Percentiles rank a stretch among this genome's conserved stretches.
phyloP scores from a whole-genome alignment of 306 rosid genomes.

The Rosa chinensis region DNA sequence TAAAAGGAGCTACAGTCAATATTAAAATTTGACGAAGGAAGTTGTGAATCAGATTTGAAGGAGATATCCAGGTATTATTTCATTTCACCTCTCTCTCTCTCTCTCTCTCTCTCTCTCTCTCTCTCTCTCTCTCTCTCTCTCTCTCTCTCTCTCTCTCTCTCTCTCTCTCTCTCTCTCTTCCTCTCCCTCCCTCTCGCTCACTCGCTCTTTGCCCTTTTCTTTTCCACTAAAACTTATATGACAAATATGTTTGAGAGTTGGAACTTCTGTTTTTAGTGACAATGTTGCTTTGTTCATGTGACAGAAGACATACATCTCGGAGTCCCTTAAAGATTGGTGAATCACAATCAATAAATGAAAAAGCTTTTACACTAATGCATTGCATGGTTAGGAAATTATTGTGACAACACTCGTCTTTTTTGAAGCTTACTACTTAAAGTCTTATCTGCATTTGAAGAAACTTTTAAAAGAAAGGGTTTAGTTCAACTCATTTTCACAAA shows the following conservation, averaged over 20 bases:
- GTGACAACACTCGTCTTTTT: background rate
- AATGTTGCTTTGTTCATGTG: constrained; percentile 30
- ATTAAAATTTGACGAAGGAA: constrained; percentile 46
- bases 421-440: background rate
- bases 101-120: no score
- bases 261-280: background rate
- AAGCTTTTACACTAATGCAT: constrained; percentile 52
- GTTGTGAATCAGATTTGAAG: constrained; percentile 43
- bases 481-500: background rate
- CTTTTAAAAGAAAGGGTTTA: background rate
- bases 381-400: constrained; percentile 59
- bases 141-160: no score
- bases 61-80: constrained; percentile 55
- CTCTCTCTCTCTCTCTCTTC: no score
- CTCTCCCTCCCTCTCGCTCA: no score
- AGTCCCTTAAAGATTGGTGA: constrained; percentile 41
- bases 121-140: no score
- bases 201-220: no score
- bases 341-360: constrained; percentile 46
- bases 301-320: constrained; percentile 63
- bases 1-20: constrained; percentile 57
- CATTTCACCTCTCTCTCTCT: constrained; percentile 9
- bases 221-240: background rate
- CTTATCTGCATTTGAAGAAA: background rate
- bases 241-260: background rate